A percentile compares a stretch with the other conserved stretches of the same genome.
Conservation (phyloP, 148 eudicot genomes). For the Vaccinium darrowii region DNA sequence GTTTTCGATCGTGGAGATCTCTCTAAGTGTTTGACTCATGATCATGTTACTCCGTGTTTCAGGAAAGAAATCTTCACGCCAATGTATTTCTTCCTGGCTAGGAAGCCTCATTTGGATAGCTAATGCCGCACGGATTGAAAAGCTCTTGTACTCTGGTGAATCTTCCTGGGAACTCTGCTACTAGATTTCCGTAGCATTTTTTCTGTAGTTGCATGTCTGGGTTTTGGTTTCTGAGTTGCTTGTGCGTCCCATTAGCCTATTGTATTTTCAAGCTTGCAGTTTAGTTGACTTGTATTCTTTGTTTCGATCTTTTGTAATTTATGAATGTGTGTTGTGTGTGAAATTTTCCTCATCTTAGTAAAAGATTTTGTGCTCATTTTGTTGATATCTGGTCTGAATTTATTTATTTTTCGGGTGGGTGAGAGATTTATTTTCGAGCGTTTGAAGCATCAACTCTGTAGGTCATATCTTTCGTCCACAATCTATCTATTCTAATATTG, state of each 20-base stretch:
- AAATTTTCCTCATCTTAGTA: background rate
- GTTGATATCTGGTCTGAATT: background rate
- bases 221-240: background rate
- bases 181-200: background rate
- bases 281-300: background rate
- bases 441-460: no score
- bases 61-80: constrained; percentile 93
- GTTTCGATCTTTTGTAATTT: background rate
- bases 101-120: constrained; percentile 51
- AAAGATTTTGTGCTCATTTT: background rate
- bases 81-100: constrained; percentile 76
- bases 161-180: background rate
- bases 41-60: constrained; percentile 13
- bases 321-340: background rate
- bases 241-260: background rate
- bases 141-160: background rate
- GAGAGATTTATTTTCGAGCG: no score
- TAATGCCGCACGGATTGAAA: background rate
- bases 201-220: background rate
- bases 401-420: no score
- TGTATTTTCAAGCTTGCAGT: background rate
- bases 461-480: no score
- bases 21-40: background rate
- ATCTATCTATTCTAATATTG: no score
- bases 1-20: background rate